A percentile compares a stretch with the other conserved stretches of the same genome.
Evolutionary conservation across 768 basidiomycete genomes (phyloP).

Genomic region (Podaxis sp.): DNA sequence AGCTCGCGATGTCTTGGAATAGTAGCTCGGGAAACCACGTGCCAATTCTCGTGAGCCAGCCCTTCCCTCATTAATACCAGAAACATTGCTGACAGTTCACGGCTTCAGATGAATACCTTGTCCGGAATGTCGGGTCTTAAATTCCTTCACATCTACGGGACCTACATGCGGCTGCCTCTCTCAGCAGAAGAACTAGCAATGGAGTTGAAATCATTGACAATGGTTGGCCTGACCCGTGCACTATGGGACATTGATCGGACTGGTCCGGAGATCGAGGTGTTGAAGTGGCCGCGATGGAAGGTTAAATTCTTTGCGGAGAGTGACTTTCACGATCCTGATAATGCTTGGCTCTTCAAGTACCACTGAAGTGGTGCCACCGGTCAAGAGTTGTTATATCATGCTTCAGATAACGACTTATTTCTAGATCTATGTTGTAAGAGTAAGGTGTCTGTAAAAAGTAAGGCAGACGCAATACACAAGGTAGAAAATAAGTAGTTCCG

Average conservation of each 20-base stretch:
- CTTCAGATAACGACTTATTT: not conserved
- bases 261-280: constrained; percentile 25
- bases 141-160: constrained; percentile 38
- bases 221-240: constrained; percentile 37
- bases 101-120: constrained; percentile 24
- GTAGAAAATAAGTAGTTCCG: too few species aligned
- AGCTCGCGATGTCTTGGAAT: constrained; percentile 35
- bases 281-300: constrained; percentile 38
- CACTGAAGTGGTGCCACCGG: constrained; percentile 17
- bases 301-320: constrained; percentile 37
- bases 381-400: not conserved
- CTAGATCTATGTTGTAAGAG: not conserved
- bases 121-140: constrained; percentile 27
- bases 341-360: constrained; percentile 41
- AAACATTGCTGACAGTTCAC: not conserved
- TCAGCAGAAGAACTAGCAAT: constrained; percentile 31
- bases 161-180: constrained; percentile 28
- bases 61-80: not conserved
- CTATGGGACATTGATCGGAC: constrained; percentile 35
- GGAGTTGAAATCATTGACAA: constrained; percentile 29
- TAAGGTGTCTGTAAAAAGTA: not conserved
- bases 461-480: too few species aligned
- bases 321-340: constrained; percentile 34
- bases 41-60: constrained; percentile 24
- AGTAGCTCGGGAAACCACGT: constrained; percentile 18